These are phyloP conservation scores for Xylaria scruposa DNA, from an alignment of 495 filamentous ascomycete species.

Conservation along the genomic window DNA sequence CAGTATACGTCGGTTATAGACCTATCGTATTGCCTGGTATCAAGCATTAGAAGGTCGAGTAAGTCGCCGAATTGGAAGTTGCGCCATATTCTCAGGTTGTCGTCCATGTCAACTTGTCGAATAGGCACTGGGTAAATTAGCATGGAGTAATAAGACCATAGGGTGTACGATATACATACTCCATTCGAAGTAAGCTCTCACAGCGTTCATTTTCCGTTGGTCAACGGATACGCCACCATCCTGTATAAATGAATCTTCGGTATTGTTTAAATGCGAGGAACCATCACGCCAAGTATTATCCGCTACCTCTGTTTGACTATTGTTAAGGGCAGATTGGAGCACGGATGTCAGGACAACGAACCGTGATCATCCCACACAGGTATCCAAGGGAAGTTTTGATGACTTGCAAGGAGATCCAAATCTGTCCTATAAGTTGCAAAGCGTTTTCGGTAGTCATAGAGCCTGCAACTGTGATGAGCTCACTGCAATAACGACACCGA, in stretches of 20 bases:
- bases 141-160: conserved; percentile 3
- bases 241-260: conserved; percentile 65
- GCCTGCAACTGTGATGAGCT: conserved; percentile 36
- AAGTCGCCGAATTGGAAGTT: conserved; percentile 66
- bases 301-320: conserved; percentile 57
- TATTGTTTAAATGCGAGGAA: conserved; percentile 63
- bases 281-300: conserved; percentile 68
- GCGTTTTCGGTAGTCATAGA: conserved; percentile 65
- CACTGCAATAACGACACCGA: background rate
- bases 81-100: conserved; percentile 71
- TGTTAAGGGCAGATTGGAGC: background rate
- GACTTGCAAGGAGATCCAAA: conserved; percentile 59
- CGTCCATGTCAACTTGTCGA: conserved; percentile 68
- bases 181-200: conserved; percentile 73
- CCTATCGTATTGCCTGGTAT: conserved; percentile 69
- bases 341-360: conserved; percentile 26
- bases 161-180: conserved; percentile 43
- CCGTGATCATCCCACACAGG: conserved; percentile 72
- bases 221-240: conserved; percentile 67
- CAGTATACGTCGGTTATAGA: conserved; percentile 54
- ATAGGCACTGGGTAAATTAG: conserved; percentile 39
- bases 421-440: conserved; percentile 66
- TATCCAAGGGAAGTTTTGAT: conserved; percentile 67
- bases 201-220: conserved; percentile 71
- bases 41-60: conserved; percentile 69